These are phyloP conservation scores for Penicillium sp. DNA, from an alignment of 2,329 filamentous ascomycete species.

Conservation along the genomic window DNA sequence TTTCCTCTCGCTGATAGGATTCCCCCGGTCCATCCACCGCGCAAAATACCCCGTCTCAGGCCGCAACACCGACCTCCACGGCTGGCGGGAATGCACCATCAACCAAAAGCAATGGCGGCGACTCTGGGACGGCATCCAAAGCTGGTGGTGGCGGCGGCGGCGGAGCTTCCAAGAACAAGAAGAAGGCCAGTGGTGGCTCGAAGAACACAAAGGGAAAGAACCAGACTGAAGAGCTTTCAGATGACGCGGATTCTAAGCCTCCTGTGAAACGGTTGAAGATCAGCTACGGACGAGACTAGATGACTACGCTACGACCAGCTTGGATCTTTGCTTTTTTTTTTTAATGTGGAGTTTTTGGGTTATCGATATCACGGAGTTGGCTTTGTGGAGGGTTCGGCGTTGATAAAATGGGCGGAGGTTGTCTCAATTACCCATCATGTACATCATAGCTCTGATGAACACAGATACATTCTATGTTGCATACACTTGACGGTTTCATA, in stretches of 20 bases:
- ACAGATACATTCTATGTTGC: not conserved
- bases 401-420: not conserved
- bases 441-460: constrained; percentile 2
- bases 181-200: constrained; percentile 42
- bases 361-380: constrained; percentile 7
- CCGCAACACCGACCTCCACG: constrained; percentile 49
- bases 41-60: constrained; percentile 52
- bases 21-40: constrained; percentile 50
- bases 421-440: constrained; percentile 6
- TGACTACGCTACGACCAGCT: not conserved
- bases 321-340: constrained; percentile 7
- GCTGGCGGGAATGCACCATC: constrained; percentile 34
- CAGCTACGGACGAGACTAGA: constrained; percentile 49
- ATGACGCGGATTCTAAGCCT: constrained; percentile 44
- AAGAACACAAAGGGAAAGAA: constrained; percentile 36
- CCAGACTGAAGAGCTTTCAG: constrained; percentile 38
- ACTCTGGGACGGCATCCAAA: constrained; percentile 19
- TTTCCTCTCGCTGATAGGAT: constrained; percentile 34
- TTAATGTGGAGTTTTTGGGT: constrained; percentile 17
- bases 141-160: constrained; percentile 16
- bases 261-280: constrained; percentile 51
- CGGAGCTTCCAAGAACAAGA: constrained; percentile 47
- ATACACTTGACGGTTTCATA: not conserved
- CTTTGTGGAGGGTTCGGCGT: not conserved
- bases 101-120: constrained; percentile 32